Conservation (phyloP, 2,329 filamentous ascomycete genomes). For the Monilinia vaccinii-corymbosi region DNA sequence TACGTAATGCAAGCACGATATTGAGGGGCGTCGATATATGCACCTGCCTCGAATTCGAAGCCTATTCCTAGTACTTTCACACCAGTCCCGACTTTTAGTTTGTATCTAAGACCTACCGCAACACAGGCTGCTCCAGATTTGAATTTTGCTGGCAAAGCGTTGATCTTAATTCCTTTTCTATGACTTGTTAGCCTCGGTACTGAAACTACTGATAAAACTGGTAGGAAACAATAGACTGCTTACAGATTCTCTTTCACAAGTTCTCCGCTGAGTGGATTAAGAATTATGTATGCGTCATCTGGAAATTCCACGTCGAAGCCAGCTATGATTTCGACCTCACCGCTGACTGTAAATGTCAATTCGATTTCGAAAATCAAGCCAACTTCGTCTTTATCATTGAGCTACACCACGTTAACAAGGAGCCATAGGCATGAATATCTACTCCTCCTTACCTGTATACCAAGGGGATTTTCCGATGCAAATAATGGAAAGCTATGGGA, state of each 20-base stretch:
- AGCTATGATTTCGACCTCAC: slow-evolving; percentile 10
- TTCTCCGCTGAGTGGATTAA: slow-evolving; percentile 12
- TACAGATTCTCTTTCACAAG: slow-evolving; percentile 12
- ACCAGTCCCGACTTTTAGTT: slow-evolving; percentile 7
- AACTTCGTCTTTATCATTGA: not conserved
- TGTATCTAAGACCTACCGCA: slow-evolving; percentile 6
- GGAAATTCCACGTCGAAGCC: slow-evolving; percentile 13
- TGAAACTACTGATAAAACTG: not conserved
- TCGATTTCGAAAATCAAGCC: slow-evolving; percentile 12
- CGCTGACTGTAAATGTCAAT: slow-evolving; percentile 5
- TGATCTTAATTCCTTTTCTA: slow-evolving; percentile 3
- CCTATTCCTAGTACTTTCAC: slow-evolving; percentile 4
- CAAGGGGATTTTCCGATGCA: slow-evolving; percentile 1
- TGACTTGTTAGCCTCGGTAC: not conserved
- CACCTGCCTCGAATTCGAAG: slow-evolving; percentile 13
- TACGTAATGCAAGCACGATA: slow-evolving; percentile 12
- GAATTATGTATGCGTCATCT: slow-evolving; percentile 4
- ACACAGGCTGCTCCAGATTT: slow-evolving; percentile 11
- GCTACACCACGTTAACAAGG: not conserved
- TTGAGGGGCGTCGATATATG: slow-evolving; percentile 14
- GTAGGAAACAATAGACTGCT: not conserved
- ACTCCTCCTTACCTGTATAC: not conserved
- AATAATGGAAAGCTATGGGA: slow-evolving; percentile 12
- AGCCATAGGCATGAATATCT: not conserved
- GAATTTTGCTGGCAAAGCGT: slow-evolving; percentile 8